Percentiles rank a stretch among this genome's conserved stretches.
These are phyloP conservation scores for Penicillium crystallinum DNA, from an alignment of 495 filamentous ascomycete genomes.

Conservation along the genomic window DNA sequence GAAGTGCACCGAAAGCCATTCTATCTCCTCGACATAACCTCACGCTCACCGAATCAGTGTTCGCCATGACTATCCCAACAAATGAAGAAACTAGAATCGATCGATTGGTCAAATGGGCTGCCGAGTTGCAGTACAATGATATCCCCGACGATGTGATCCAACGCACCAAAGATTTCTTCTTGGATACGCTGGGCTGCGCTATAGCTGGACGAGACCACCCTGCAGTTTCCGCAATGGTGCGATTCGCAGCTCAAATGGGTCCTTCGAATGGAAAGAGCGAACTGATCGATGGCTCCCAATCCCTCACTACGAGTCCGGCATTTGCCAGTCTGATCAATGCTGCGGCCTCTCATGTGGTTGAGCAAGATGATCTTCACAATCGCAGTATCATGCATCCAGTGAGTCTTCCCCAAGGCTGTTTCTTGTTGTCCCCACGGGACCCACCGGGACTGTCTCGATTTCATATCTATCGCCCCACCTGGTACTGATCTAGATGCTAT, in stretches of 20 bases:
- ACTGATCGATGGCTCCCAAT: conserved; percentile 24
- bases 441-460: background rate
- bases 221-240: conserved; percentile 25
- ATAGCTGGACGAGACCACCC: conserved; percentile 33
- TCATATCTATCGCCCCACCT: background rate
- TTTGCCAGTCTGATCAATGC: conserved; percentile 34
- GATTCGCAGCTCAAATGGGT: conserved; percentile 27
- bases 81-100: conserved; percentile 17
- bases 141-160: conserved; percentile 27
- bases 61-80: background rate
- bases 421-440: background rate
- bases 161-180: conserved; percentile 34
- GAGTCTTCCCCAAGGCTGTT: conserved; percentile 4
- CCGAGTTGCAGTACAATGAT: conserved; percentile 21
- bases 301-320: conserved; percentile 22
- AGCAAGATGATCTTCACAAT: conserved; percentile 38
- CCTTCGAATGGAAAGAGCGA: conserved; percentile 29
- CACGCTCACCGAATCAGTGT: background rate
- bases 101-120: conserved; percentile 23
- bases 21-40: background rate
- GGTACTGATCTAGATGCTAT: background rate
- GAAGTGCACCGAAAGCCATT: background rate
- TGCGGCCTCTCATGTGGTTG: conserved; percentile 34
- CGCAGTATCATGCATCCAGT: conserved; percentile 37
- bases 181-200: conserved; percentile 31